Conservation (phyloP, 176 grass and related monocot species). For the Zea mays region DNA sequence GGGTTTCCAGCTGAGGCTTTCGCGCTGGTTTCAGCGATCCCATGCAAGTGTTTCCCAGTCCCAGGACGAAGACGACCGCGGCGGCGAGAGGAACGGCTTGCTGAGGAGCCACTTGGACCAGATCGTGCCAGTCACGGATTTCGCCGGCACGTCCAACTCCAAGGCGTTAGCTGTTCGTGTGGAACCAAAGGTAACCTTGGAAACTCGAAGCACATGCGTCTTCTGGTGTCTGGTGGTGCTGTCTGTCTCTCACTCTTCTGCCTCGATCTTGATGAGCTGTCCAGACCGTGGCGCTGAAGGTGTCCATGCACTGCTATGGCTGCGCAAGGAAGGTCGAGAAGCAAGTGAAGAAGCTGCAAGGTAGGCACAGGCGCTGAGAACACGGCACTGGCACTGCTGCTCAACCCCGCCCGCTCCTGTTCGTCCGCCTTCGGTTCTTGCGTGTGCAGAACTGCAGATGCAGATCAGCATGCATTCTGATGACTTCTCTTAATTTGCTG, state of each 20-base stretch:
- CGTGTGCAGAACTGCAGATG: neutral
- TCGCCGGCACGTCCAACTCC: neutral
- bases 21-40: slow-evolving; percentile 43
- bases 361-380: slow-evolving; percentile 27
- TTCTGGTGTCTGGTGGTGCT: neutral
- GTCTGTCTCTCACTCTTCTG: neutral
- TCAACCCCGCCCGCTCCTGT: neutral
- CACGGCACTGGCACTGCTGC: neutral
- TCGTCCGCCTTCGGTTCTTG: neutral
- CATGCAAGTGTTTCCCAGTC: no score
- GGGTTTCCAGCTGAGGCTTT: slow-evolving; percentile 41
- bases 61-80: slow-evolving; percentile 37
- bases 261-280: neutral
- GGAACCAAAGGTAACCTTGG: slow-evolving; percentile 54
- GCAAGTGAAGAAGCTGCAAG: slow-evolving; percentile 88
- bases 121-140: slow-evolving; percentile 55
- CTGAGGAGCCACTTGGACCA: slow-evolving; percentile 67
- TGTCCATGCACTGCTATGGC: slow-evolving; percentile 88
- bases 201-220: neutral
- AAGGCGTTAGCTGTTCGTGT: slow-evolving; percentile 47
- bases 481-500: neutral
- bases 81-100: slow-evolving; percentile 57
- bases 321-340: slow-evolving; percentile 90
- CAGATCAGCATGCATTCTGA: neutral
- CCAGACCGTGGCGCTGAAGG: slow-evolving; percentile 78